phyloP scores from a whole-genome alignment of 2,329 filamentous ascomycete species.

The Teratosphaeria zuluensis region DNA sequence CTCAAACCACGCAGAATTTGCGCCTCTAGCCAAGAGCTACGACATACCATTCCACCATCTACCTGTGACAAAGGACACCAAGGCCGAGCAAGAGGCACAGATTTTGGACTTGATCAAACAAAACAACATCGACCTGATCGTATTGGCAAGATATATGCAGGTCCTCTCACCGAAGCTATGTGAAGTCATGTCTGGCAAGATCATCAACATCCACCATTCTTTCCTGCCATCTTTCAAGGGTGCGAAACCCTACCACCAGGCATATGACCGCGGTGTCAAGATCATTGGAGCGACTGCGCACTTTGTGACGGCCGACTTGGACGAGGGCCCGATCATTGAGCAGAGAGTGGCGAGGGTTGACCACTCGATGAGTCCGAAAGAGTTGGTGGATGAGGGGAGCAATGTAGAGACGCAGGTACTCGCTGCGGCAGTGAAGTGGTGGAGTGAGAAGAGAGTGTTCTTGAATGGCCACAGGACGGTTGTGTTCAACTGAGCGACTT shows the following conservation, averaged over 20 bases:
- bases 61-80: constrained; percentile 69
- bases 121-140: constrained; percentile 66
- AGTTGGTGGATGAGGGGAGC: constrained; percentile 68
- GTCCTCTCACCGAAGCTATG: constrained; percentile 67
- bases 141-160: constrained; percentile 82
- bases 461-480: constrained; percentile 73
- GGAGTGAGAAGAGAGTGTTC: constrained; percentile 67
- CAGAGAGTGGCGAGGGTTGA: constrained; percentile 70
- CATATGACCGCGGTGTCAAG: constrained; percentile 77
- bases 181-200: constrained; percentile 68
- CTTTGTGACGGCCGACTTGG: constrained; percentile 75
- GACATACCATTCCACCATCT: constrained; percentile 72
- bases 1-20: constrained; percentile 72
- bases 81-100: constrained; percentile 59
- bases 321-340: constrained; percentile 83
- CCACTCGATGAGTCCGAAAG: constrained; percentile 65
- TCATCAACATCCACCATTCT: constrained; percentile 87
- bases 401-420: constrained; percentile 78
- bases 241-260: constrained; percentile 80
- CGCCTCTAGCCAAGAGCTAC: constrained; percentile 59
- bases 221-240: constrained; percentile 85
- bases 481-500: constrained; percentile 48
- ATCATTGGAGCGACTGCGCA: constrained; percentile 80
- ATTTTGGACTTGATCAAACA: constrained; percentile 61
- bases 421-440: constrained; percentile 74